Conservation (phyloP, 306 rosid species). For the Prunus mongolica region DNA sequence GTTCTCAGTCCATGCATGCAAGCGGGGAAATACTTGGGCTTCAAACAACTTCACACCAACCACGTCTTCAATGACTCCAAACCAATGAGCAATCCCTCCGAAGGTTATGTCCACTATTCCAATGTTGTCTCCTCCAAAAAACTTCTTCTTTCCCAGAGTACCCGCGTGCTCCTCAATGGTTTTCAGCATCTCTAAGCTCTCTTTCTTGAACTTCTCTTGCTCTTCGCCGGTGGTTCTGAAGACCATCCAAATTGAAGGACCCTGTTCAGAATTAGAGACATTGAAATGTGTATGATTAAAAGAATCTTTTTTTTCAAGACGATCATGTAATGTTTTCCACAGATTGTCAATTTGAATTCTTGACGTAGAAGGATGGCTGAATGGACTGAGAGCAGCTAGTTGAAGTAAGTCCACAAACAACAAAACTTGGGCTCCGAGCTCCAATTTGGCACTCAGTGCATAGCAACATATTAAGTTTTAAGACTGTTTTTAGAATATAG, state of each 20-base stretch:
- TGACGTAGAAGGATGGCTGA: no score
- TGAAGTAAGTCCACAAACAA: no score
- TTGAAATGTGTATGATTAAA: no score
- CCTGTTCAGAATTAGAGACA: background rate
- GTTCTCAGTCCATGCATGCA: constrained; percentile 34
- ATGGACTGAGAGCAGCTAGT: no score
- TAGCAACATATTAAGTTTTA: no score
- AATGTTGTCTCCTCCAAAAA: constrained; percentile 26
- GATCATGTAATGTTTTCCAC: no score
- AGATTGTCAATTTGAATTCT: no score
- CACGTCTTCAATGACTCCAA: constrained; percentile 19
- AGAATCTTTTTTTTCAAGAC: no score
- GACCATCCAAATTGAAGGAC: background rate
- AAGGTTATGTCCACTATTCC: constrained; percentile 36
- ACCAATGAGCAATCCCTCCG: constrained; percentile 26
- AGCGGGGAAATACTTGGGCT: constrained; percentile 13
- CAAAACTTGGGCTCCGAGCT: no score
- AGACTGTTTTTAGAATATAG: no score
- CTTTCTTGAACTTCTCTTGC: constrained; percentile 7
- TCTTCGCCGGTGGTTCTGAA: constrained; percentile 8
- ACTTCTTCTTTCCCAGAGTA: background rate
- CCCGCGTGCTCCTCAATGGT: constrained; percentile 23
- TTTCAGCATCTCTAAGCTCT: constrained; percentile 12
- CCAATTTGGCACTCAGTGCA: no score
- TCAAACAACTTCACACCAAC: constrained; percentile 23